Base-by-base conservation (phyloP, 768 basidiomycete genomes). In the Auriscalpium orientale region DNA sequence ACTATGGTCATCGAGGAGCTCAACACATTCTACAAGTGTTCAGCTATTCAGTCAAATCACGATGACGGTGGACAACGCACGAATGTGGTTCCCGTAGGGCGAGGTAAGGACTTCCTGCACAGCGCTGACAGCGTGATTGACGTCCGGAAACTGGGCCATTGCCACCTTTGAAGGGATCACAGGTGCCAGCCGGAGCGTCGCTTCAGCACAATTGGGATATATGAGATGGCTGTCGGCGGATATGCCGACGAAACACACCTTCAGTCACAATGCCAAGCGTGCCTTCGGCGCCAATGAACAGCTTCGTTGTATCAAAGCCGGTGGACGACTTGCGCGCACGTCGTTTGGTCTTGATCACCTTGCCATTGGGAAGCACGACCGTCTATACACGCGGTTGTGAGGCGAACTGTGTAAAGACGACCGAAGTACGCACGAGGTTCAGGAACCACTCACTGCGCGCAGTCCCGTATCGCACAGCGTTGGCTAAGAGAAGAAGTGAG, bases 11-110 rank as follows among this genome's bases (percentile, higher is more conserved):
- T 95, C 93, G 3, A 93, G 72, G 8, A 95, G 80, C 64, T 97
- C 93, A 35, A 94, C 81, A 63, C 92, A 97, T 77, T 94, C 91
- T 10, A n/a, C n/a, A n/a, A n/a, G n/a, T n/a, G n/a, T n/a, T n/a
- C n/a, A n/a, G 15, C 8, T 12, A 22, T 46, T 35, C 6, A 28
- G 54, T 52, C 40, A 51, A 49, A 35, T 4, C 37, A 35, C 18
- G 12, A n/a, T n/a, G n/a, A n/a, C n/a, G n/a, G n/a, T n/a, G n/a
- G n/a, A n/a, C n/a, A n/a, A 76, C 85, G 65, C 64, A 90, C 89
- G 91, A 53, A 93, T 83, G 53, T 87, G 80, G 22, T 83, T 70
- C 0, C 91, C 90, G 46, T 79, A 76, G 20, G 85, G 77, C 45
- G 82, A 76, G 58, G 80, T 82, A 13, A 91, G 73, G 33, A 95